These are phyloP conservation scores for Talaromyces trachyspermus DNA, from an alignment of 495 filamentous ascomycete genomes.

Conservation along the genomic window DNA sequence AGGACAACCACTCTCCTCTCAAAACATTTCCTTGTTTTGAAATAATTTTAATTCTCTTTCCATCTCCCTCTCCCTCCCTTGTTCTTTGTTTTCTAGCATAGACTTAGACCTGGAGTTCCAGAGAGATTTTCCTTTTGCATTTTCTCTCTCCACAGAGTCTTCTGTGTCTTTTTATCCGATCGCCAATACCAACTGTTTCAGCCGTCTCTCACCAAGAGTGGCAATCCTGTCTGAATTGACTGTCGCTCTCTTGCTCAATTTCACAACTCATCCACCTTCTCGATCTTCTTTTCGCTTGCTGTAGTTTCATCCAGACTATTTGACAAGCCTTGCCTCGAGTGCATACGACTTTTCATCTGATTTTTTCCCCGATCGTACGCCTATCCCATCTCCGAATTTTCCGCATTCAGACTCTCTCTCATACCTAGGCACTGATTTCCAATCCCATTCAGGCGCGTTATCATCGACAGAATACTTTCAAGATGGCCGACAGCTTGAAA, in stretches of 20 bases:
- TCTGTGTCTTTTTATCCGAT: constrained; percentile 4
- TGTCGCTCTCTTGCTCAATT: constrained; percentile 1
- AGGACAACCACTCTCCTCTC: constrained; percentile 15
- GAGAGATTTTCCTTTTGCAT: constrained; percentile 3
- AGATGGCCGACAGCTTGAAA: constrained; percentile 93
- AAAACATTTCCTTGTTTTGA: constrained; percentile 16
- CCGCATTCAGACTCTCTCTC: too few relatives aligned
- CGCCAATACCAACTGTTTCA: not conserved
- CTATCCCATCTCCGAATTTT: too few relatives aligned
- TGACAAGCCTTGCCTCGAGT: not conserved
- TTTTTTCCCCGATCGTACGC: not conserved
- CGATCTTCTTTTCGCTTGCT: not conserved
- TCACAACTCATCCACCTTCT: not conserved
- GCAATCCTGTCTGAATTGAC: not conserved
- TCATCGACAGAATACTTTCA: constrained; percentile 23
- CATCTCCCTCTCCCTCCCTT: constrained; percentile 20
- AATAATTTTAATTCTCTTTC: constrained; percentile 15
- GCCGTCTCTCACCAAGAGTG: not conserved
- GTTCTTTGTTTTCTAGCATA: constrained; percentile 13
- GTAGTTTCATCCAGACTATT: not conserved
- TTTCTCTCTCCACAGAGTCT: constrained; percentile 4
- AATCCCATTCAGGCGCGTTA: too few relatives aligned
- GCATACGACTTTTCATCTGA: not conserved
- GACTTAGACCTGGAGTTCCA: constrained; percentile 10
- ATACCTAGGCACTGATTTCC: too few relatives aligned